Base-by-base conservation (phyloP, 129 eudicot species). In the Lactuca saligna region DNA sequence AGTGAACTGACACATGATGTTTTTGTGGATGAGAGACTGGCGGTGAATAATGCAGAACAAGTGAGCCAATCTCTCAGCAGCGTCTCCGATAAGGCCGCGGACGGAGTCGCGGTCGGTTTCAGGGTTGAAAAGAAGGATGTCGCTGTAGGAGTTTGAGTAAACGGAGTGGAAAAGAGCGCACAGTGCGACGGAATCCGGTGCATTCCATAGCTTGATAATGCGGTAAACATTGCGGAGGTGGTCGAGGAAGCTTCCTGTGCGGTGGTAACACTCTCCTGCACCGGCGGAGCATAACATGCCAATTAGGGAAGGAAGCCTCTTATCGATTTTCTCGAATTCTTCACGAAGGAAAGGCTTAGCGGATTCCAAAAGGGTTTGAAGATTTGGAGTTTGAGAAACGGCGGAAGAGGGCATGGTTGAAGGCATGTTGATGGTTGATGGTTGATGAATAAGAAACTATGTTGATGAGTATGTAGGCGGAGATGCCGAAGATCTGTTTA, bases 131-230 rank as follows among this genome's bases (percentile, higher is more conserved):
- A 85, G 86, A 20, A 94, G 92, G 53, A 91, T 88, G 63, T 87
- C 79, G 46, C 89, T 94, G 72, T 91, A 91, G 53, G 97, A 83
- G 42, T 91, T 87, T 67, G 95, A 91, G 78, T 91, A 91, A 69
- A 95, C 95, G 15, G 97, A 91, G 79, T 91, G 97, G 61, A 91
- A 91, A 39, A 91, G 90, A 29, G 92, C 97, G 54, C 96, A 87
- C 35, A 87, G 92, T 62, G 88, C 83, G 15, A 71, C 86, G 13
- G 90, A 34, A 41, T 85, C 83, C 0, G 91, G 95, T 12, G 86
- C 83, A 1, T 80, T 80, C 97, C 97, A 91, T 10, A 91, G 85
- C 67, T 83, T 87, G 70, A 91, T 88, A 7, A 87, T 91, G 7
- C 83, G 82, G 74, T 87, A 83, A 55, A 87, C 79, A 60, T 84